These are phyloP conservation scores for Kwoniella sp. DNA, from an alignment of 768 basidiomycete genomes.

Conservation along the genomic window DNA sequence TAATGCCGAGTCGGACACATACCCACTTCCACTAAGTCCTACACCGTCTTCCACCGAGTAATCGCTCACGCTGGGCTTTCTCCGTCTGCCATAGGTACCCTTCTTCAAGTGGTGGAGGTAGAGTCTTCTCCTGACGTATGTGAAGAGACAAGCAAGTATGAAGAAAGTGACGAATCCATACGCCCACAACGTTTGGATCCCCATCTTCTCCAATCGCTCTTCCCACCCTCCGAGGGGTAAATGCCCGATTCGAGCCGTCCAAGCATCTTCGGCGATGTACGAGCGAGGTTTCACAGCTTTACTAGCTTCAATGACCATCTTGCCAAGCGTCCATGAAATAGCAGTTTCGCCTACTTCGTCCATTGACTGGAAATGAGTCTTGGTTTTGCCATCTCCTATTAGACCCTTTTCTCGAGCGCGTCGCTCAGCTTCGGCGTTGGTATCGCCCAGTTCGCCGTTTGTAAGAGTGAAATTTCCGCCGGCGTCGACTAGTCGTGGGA, in stretches of 20 bases:
- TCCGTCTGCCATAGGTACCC: neutral
- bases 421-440: slow-evolving; percentile 66
- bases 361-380: slow-evolving; percentile 77
- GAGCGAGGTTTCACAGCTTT: slow-evolving; percentile 44
- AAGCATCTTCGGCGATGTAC: slow-evolving; percentile 23
- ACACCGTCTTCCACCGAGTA: slow-evolving; percentile 18
- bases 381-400: slow-evolving; percentile 52
- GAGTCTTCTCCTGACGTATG: slow-evolving; percentile 28
- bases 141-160: slow-evolving; percentile 33
- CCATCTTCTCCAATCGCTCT: slow-evolving; percentile 29
- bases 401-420: slow-evolving; percentile 83
- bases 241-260: slow-evolving; percentile 24
- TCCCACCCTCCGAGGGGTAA: slow-evolving; percentile 24
- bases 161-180: slow-evolving; percentile 38
- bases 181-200: slow-evolving; percentile 49
- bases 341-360: slow-evolving; percentile 91
- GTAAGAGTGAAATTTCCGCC: slow-evolving; percentile 71
- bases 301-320: slow-evolving; percentile 97
- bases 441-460: slow-evolving; percentile 58
- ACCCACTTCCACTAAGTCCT: neutral
- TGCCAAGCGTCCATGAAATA: slow-evolving; percentile 96
- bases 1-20: slow-evolving; percentile 10
- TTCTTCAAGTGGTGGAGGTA: slow-evolving; percentile 1
- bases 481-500: slow-evolving; percentile 85
- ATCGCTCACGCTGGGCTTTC: slow-evolving; percentile 33